Evolutionary conservation across 2,329 filamentous ascomycete genomes (phyloP).

Genomic region (Fulvia fulva): DNA sequence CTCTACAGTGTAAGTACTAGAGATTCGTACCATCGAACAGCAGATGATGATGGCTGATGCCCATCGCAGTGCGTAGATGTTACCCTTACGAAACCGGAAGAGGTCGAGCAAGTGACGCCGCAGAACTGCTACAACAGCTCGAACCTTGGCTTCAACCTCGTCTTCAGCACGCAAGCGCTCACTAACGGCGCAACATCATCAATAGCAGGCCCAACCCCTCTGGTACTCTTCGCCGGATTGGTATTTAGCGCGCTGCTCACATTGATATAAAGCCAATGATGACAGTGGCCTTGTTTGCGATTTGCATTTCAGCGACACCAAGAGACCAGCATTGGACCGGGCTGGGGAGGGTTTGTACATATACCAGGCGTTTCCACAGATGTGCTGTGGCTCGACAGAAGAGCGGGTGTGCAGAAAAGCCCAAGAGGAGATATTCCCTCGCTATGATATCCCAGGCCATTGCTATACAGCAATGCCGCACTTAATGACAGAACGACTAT

Average conservation of each 20-base stretch:
- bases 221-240: neutral
- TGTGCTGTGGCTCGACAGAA: too few species aligned
- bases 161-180: conserved; percentile 59
- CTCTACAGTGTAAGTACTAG: conserved; percentile 71
- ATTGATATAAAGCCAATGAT: neutral
- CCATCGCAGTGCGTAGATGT: conserved; percentile 80
- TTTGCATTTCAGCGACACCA: neutral
- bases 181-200: conserved; percentile 10
- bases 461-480: too few species aligned
- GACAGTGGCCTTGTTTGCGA: too few species aligned
- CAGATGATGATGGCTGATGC: too few species aligned
- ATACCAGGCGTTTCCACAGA: too few species aligned
- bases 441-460: too few species aligned
- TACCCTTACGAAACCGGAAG: conserved; percentile 75
- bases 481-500: too few species aligned
- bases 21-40: too few species aligned
- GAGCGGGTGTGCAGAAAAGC: too few species aligned
- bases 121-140: conserved; percentile 87
- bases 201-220: neutral
- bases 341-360: neutral
- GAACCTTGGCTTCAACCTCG: conserved; percentile 67
- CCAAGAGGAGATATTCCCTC: too few species aligned
- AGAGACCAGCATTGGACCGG: neutral
- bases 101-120: conserved; percentile 70
- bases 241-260: neutral